A percentile compares a stretch with the other conserved stretches of the same genome.
Conservation (phyloP, 345 rosid genomes). For the Pugionium cornutum region DNA sequence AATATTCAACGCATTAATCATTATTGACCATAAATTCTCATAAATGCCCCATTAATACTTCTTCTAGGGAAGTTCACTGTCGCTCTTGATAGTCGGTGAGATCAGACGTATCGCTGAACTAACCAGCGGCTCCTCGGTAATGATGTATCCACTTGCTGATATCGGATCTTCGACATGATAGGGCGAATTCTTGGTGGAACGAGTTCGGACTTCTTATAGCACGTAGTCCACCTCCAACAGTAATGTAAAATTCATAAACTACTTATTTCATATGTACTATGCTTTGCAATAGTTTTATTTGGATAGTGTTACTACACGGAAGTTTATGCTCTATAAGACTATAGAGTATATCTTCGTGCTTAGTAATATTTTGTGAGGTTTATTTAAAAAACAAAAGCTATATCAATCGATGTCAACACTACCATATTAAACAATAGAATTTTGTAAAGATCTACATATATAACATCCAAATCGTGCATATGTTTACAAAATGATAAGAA, state of each 20-base stretch:
- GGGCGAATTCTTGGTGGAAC: no score
- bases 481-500: conserved; percentile 25
- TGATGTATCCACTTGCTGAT: no score
- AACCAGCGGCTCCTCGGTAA: no score
- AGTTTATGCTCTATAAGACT: conserved; percentile 3
- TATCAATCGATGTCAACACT: conserved; percentile 26
- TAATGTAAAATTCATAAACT: neutral
- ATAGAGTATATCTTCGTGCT: conserved; percentile 11
- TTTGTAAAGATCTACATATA: neutral
- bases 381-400: conserved; percentile 18
- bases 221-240: neutral
- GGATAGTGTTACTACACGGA: neutral
- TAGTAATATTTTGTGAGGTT: conserved; percentile 7
- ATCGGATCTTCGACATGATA: no score
- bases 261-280: neutral
- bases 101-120: no score
- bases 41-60: no score
- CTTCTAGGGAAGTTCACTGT: no score
- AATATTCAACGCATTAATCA: no score
- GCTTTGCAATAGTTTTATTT: neutral
- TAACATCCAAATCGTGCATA: conserved; percentile 34
- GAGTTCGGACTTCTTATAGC: no score
- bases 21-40: no score
- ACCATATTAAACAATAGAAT: conserved; percentile 10
- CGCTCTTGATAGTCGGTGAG: no score